Conservation (phyloP, 2,329 filamentous ascomycete species). For the Arthrobotrys conoides region DNA sequence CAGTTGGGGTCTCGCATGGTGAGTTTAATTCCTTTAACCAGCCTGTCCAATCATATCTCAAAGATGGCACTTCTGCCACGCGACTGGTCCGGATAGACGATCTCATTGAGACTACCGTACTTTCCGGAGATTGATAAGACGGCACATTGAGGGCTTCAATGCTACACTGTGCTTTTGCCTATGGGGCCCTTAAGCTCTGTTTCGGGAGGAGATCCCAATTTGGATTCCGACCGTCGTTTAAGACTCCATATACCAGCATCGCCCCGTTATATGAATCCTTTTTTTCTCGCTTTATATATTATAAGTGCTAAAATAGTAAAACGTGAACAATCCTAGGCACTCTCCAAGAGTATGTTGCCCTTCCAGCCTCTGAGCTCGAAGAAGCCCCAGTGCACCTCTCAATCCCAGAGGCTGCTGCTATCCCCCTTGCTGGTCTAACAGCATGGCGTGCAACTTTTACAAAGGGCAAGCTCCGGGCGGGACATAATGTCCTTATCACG, state of each 20-base stretch:
- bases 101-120: constrained; percentile 38
- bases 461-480: constrained; percentile 78
- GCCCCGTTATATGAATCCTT: constrained; percentile 44
- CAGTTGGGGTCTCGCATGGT: constrained; percentile 72
- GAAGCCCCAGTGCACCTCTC: constrained; percentile 80
- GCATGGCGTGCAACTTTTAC: constrained; percentile 87
- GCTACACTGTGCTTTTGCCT: constrained; percentile 31
- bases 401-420: constrained; percentile 81
- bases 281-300: constrained; percentile 11
- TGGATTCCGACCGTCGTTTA: constrained; percentile 50
- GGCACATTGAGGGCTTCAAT: constrained; percentile 31
- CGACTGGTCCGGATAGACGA: constrained; percentile 57
- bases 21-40: constrained; percentile 34
- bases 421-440: constrained; percentile 88
- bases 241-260: constrained; percentile 24
- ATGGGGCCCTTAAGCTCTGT: constrained; percentile 6
- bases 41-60: constrained; percentile 42
- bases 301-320: constrained; percentile 22
- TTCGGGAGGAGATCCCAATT: constrained; percentile 57
- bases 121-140: constrained; percentile 57
- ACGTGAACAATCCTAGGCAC: constrained; percentile 72
- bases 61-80: constrained; percentile 55
- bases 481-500: constrained; percentile 85
- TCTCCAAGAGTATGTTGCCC: constrained; percentile 79
- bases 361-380: constrained; percentile 81